These are phyloP conservation scores for Cercis canadensis DNA, from an alignment of 306 rosid species.

Conservation along the genomic window DNA sequence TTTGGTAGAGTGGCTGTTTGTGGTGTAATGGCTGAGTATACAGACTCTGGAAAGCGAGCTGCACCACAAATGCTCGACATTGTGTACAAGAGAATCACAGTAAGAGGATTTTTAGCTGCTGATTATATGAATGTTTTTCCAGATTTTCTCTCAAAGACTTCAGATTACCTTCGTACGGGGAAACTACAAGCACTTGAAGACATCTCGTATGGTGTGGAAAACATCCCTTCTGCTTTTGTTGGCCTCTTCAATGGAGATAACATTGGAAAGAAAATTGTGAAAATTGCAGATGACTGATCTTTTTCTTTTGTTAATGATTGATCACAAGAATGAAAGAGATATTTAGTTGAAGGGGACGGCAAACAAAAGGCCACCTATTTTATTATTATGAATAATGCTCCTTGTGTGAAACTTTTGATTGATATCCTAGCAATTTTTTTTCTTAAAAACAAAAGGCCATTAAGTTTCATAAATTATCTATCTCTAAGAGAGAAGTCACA, in stretches of 20 bases:
- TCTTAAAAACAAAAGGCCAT: too few species aligned
- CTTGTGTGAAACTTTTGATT: too few species aligned
- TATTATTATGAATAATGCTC: too few species aligned
- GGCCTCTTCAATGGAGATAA: conserved; percentile 71
- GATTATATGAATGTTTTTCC: conserved; percentile 48
- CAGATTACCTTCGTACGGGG: conserved; percentile 50
- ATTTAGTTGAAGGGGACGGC: too few species aligned
- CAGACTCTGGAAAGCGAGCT: conserved; percentile 44
- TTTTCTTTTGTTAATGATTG: too few species aligned
- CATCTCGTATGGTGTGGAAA: conserved; percentile 59
- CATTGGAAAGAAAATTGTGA: conserved; percentile 70
- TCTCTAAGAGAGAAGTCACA: too few species aligned
- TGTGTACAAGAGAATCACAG: conserved; percentile 66
- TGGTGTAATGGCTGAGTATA: conserved; percentile 73
- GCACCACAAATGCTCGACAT: conserved; percentile 59
- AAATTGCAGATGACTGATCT: conserved; percentile 37
- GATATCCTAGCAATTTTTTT: too few species aligned
- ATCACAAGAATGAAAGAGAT: too few species aligned
- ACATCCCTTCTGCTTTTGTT: conserved; percentile 66
- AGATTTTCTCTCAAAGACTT: conserved; percentile 52
- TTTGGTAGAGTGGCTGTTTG: conserved; percentile 74
- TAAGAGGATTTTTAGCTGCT: conserved; percentile 62
- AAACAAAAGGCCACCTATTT: too few species aligned
- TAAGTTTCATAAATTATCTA: too few species aligned
- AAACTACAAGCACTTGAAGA: conserved; percentile 59